A percentile compares a stretch with the other conserved stretches of the same genome.
These are phyloP conservation scores for Avena insularis DNA, from an alignment of 176 grass and related monocot genomes.

Conservation along the genomic window DNA sequence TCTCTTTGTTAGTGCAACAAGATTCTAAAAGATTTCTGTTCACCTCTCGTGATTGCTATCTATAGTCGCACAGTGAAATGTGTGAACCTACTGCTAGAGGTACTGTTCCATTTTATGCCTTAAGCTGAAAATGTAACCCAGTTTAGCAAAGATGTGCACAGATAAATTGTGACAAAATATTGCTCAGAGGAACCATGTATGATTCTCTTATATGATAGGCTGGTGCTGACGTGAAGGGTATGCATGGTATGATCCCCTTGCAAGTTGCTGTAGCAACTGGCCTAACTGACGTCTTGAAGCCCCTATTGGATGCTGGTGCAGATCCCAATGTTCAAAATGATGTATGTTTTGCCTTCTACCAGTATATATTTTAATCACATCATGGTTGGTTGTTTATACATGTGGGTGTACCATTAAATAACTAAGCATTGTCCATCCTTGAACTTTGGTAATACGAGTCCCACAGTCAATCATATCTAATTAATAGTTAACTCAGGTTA, in stretches of 20 bases:
- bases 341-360: background rate
- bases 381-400: background rate
- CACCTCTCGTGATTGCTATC: background rate
- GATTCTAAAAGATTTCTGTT: background rate
- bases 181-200: background rate
- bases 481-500: background rate
- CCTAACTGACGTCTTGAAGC: background rate
- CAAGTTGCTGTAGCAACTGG: background rate
- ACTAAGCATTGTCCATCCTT: background rate
- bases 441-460: background rate
- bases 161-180: background rate
- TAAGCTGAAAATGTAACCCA: background rate
- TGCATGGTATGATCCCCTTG: background rate
- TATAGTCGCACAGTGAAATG: background rate
- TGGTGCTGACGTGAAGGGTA: background rate
- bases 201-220: background rate
- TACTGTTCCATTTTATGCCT: background rate
- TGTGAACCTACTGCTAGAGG: background rate
- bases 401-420: background rate
- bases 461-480: background rate
- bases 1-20: background rate
- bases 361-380: background rate
- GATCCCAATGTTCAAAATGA: background rate
- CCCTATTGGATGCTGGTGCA: slow-evolving; percentile 1
- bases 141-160: background rate